Base-by-base conservation (phyloP, 2,329 filamentous ascomycete species). In the Penicillium sp. region DNA sequence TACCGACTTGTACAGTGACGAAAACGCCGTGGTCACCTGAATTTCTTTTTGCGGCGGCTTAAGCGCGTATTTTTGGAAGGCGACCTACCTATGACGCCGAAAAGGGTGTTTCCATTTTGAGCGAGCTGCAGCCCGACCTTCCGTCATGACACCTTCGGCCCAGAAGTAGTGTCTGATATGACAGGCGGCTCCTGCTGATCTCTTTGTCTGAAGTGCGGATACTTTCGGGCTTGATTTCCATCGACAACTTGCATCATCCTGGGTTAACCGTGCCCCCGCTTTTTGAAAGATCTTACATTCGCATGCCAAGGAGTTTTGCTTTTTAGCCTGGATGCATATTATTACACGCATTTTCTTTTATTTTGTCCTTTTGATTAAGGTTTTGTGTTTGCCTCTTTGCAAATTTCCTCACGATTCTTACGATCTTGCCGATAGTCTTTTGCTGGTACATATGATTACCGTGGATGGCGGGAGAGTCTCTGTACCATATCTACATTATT, bases 1-100 rank as follows among this genome's bases (percentile, higher is more conserved):
- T 62, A 43, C 63, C 1, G 72, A 75, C 55, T 56, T 71, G 11
- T 71, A 71, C 48, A 64, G 62, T 6, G 66, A 70, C 24, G 68
- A 70, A 14, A 60, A 67, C 23, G 33, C 59, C 14, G 8, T 53
- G 31, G 37, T 59, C 55, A 65, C 62, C 50, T 65, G 56, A 64
- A 43, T 24, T 26, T 31, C n/a, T 45, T 42, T 42, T 33, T 11
- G 36, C 24, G 37, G 56, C 51, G 59, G 56, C 57, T 59, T 37
- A 49, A 56, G 59, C 59, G 56, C 48, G 46, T 44, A 33, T 16
- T n/a, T 34, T 13, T 54, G 18, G 42, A 18, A 45, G 42, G 42
- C 24, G 42, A 31, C 21, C 18, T 36, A 23, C 44, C 50, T 44
- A 57, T 63, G 53, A 58, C 52, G 50, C 37, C 29, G 44, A 52